Evolutionary conservation across 768 basidiomycete genomes (phyloP), one percentile per base, ranked within the genome.

Genomic region (Leccinum fibrillosum): DNA sequence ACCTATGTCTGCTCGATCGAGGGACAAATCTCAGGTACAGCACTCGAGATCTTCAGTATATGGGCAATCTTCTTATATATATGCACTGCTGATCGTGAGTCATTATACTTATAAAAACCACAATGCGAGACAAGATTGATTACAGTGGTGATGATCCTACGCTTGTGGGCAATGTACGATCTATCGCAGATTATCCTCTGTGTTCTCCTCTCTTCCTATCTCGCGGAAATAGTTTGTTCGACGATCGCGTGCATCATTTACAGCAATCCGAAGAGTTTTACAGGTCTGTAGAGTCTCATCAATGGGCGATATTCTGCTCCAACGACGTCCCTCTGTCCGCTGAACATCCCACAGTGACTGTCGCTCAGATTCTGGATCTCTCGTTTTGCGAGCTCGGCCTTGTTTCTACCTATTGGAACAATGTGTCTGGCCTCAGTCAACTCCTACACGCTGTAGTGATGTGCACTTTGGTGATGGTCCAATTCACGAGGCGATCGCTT

Each of bases 141-240:
- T 50, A 10, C 10, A 62, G 63, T 64, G 51, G 45, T 30, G 7
- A 64, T 64, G 63, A 55, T 65, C 25, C 54, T 66, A 10, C 64
- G 59, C 34, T 48, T 65, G 21, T 65, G 59, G 55, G 59, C 51
- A 42, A 21, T 64, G 34, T 62, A 64, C 26, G 4, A 10, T 11
- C 45, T 21, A 6, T 64, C 64, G 5, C 62, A 32, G 35, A 30
- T 55, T 12, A 28, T 64, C 4, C 56, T 64, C 21, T 35, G 52
- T 1, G 19, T 49, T 13, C 64, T 66, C 26, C 60, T 66, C 19
- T 9, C 45, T 1, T 37, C 62, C 19, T 66, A 55, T 11, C 3
- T 13, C 2, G 3, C 28, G 12, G 63, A 66, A 21, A 28, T 58
- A 2, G 2, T 66, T 10, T 19, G 26, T 8, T 48, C n/a, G 7